Base-by-base conservation (phyloP, 208 protist species). In the Sergeia podlipaevii region DNA sequence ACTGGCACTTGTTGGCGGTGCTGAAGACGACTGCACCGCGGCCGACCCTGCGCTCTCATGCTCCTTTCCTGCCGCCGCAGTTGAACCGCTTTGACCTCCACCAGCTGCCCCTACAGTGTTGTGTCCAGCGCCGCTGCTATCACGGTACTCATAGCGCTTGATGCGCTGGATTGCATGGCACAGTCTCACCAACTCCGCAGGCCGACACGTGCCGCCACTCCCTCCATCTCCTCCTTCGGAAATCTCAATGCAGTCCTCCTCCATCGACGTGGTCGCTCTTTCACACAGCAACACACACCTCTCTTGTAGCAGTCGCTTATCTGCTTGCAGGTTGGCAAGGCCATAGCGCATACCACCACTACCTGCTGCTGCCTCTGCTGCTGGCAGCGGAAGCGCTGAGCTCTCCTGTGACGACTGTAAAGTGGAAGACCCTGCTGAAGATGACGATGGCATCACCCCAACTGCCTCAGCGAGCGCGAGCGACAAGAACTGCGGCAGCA, bases 401-500 rank as follows among this genome's bases (percentile, higher is more conserved):
- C 27, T 8, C 33, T 32, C n/a, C n/a, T n/a, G n/a, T n/a, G n/a
- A n/a, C 17, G n/a, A 34, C 24, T 20, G 17, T n/a, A 17, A 21
- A 10, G 48, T 4, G 8, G 7, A 15, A 18, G 27, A 26, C 4
- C 30, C 4, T 39, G 5, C 30, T 54, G 58, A 30, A 27, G 50
- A 52, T 27, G 26, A 17, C 27, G 50, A 53, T 8, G 64, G 54
- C 5, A 18, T 10, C 20, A 7, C 17, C 36, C 32, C 23, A 20
- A 47, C 54, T 21, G 67, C 39, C 15, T 49, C 41, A 45, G 33
- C 62, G 34, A 87, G 53, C 4, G 61, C 62, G 15, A 71, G 48
- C 7, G 72, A 38, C 5, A 71, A 62, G 57, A 87, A 87, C 54
- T 87, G 79, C 17, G 80, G 47, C 8, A 78, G 53, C 21, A 87